phyloP scores from a whole-genome alignment of 2,329 filamentous ascomycete species.

The Fusarium circinatum region DNA sequence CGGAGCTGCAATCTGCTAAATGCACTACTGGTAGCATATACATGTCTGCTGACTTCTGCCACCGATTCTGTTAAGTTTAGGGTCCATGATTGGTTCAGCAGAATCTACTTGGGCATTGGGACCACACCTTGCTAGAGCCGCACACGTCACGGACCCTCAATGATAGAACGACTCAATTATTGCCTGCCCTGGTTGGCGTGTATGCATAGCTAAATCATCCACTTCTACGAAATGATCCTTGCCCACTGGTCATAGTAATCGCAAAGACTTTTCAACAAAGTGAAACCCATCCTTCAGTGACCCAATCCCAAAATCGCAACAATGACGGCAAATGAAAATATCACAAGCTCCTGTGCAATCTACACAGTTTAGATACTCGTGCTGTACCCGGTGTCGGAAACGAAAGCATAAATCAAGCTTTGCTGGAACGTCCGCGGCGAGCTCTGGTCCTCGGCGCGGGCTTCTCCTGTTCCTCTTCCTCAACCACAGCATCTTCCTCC shows the following conservation, averaged over 20 bases:
- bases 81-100: background rate
- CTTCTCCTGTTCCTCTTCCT: slow-evolving; percentile 41
- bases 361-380: background rate
- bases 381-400: background rate
- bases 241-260: background rate
- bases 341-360: background rate
- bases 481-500: slow-evolving; percentile 28
- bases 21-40: background rate
- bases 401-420: slow-evolving; percentile 18
- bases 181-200: background rate
- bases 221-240: background rate
- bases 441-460: slow-evolving; percentile 46
- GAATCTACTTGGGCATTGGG: background rate
- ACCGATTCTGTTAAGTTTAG: background rate
- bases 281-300: background rate
- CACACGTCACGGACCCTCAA: background rate
- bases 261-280: slow-evolving; percentile 12
- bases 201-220: background rate
- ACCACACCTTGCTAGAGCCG: background rate
- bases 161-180: background rate
- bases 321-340: background rate
- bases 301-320: background rate
- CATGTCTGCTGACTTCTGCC: background rate
- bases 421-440: slow-evolving; percentile 44
- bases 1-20: background rate